These are phyloP conservation scores for Euphorbia pulcherrima DNA, from an alignment of 345 rosid genomes.

Conservation along the genomic window DNA sequence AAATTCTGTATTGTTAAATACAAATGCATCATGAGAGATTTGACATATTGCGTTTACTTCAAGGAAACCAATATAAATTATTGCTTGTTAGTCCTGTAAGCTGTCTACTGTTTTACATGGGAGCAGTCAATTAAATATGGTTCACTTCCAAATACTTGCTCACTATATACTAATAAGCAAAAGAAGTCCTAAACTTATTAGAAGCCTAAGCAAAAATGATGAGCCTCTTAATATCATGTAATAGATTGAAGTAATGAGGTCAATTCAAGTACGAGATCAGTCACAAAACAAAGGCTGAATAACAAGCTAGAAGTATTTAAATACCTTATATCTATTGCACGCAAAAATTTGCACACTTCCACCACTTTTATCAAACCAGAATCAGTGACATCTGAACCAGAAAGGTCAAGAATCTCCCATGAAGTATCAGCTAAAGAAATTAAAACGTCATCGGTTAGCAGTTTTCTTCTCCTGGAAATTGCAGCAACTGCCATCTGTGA, in stretches of 20 bases:
- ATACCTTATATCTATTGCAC: conserved; percentile 87
- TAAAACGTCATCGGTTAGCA: conserved; percentile 56
- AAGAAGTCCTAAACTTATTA: not conserved
- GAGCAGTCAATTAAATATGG: too few relatives aligned
- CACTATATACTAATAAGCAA: too few relatives aligned
- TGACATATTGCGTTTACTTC: not conserved
- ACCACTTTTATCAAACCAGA: conserved; percentile 58
- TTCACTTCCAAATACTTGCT: not conserved
- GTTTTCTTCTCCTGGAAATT: conserved; percentile 76
- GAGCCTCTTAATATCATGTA: not conserved
- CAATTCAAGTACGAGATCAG: not conserved
- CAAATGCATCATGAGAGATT: not conserved
- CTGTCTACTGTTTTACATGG: not conserved
- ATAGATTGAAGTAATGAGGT: not conserved
- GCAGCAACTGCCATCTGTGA: conserved; percentile 59
- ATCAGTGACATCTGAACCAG: conserved; percentile 72
- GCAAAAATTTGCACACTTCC: conserved; percentile 53
- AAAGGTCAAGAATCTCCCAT: conserved; percentile 77
- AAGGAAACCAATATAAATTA: not conserved
- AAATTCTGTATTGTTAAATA: not conserved
- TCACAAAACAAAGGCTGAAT: not conserved
- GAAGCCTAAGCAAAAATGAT: not conserved
- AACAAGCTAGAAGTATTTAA: not conserved
- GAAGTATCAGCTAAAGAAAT: conserved; percentile 67
- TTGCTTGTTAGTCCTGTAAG: not conserved